These are phyloP conservation scores for Salix udensis DNA, from an alignment of 345 rosid species.

Conservation along the genomic window DNA sequence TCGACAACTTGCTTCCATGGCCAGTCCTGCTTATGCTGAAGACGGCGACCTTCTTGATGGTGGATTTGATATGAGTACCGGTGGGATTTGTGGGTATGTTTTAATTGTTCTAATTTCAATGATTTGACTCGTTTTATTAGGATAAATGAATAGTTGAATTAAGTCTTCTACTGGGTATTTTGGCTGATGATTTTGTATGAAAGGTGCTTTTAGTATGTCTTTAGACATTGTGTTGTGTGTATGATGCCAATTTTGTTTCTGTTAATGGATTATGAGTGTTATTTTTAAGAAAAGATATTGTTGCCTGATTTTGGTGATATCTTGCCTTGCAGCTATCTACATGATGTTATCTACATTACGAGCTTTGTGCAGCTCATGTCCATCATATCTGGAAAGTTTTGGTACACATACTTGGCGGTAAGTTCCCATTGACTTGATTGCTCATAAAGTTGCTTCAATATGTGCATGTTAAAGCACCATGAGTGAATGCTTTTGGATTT, in stretches of 20 bases:
- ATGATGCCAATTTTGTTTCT: background rate
- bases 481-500: background rate
- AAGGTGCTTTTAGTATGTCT: too few relatives aligned
- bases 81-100: conserved; percentile 84
- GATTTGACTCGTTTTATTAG: too few relatives aligned
- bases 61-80: conserved; percentile 77
- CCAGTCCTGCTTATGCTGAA: conserved; percentile 56
- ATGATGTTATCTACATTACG: conserved; percentile 77
- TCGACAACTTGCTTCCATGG: conserved; percentile 70
- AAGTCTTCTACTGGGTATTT: too few relatives aligned
- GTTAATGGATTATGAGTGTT: background rate
- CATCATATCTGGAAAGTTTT: conserved; percentile 77
- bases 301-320: conserved; percentile 1
- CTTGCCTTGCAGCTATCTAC: conserved; percentile 55
- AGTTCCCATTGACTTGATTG: conserved; percentile 10
- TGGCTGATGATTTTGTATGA: too few relatives aligned
- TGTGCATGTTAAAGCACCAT: too few relatives aligned
- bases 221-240: too few relatives aligned
- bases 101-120: background rate
- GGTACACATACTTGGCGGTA: conserved; percentile 84
- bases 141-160: too few relatives aligned
- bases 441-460: background rate
- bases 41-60: conserved; percentile 88
- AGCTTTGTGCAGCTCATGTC: conserved; percentile 79
- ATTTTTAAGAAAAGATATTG: background rate